Conservation (phyloP, 306 rosid genomes). For the Cicer yamashitae region DNA sequence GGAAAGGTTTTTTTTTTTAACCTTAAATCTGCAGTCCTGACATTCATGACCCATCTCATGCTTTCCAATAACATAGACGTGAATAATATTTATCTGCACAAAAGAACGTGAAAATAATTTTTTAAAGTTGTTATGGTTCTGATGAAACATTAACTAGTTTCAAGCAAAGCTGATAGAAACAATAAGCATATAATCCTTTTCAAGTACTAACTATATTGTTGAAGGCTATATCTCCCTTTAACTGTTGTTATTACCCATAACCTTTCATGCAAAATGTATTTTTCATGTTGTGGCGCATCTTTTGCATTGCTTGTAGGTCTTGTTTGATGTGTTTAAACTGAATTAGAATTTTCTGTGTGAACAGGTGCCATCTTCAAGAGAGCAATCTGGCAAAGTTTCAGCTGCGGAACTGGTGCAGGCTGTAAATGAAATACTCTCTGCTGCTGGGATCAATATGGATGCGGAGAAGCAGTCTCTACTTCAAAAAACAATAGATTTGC, state of each 20-base stretch:
- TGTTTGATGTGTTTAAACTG: slow-evolving; percentile 48
- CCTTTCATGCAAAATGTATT: slow-evolving; percentile 2
- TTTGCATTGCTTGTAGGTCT: slow-evolving; percentile 33
- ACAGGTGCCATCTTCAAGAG: slow-evolving; percentile 59
- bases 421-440: slow-evolving; percentile 90
- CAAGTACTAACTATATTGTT: slow-evolving; percentile 27
- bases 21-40: slow-evolving; percentile 9
- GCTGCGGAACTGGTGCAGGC: slow-evolving; percentile 91
- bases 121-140: slow-evolving; percentile 13
- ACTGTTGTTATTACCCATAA: slow-evolving; percentile 8
- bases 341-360: slow-evolving; percentile 44
- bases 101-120: slow-evolving; percentile 2
- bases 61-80: not conserved
- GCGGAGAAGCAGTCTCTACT: slow-evolving; percentile 81
- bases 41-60: slow-evolving; percentile 31
- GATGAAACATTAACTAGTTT: slow-evolving; percentile 6
- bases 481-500: slow-evolving; percentile 73
- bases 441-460: slow-evolving; percentile 89
- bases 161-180: slow-evolving; percentile 1
- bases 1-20: slow-evolving; percentile 7
- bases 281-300: slow-evolving; percentile 5
- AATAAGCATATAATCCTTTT: slow-evolving; percentile 18
- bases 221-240: slow-evolving; percentile 30
- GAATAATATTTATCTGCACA: slow-evolving; percentile 4
- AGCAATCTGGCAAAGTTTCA: slow-evolving; percentile 80